Conservation (phyloP, 495 filamentous ascomycete genomes). For the Xylaria acuta region DNA sequence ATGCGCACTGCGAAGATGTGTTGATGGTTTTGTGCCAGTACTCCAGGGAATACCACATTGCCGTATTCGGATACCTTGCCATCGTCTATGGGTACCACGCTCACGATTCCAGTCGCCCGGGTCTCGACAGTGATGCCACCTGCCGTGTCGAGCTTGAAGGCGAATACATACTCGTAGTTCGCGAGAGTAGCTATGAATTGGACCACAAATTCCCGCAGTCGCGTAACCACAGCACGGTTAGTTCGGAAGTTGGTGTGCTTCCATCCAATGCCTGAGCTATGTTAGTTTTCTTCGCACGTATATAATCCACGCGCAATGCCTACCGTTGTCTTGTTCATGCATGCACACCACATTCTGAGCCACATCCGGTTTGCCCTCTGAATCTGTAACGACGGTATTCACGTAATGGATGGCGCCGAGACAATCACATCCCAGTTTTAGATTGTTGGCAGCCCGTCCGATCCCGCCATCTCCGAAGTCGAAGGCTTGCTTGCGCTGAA, state of each 20-base stretch:
- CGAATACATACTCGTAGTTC: conserved; percentile 87
- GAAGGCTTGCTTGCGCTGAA: conserved; percentile 79
- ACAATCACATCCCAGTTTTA: conserved; percentile 73
- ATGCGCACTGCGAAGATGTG: conserved; percentile 90
- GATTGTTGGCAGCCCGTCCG: conserved; percentile 76
- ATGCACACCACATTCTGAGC: conserved; percentile 80
- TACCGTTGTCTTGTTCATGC: conserved; percentile 65
- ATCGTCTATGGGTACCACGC: conserved; percentile 77
- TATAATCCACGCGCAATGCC: neutral
- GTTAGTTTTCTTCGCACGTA: neutral
- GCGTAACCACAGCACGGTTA: conserved; percentile 67
- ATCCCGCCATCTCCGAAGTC: conserved; percentile 79
- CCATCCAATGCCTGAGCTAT: conserved; percentile 75
- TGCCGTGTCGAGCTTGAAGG: conserved; percentile 85
- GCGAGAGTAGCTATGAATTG: conserved; percentile 81
- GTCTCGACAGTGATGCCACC: conserved; percentile 82
- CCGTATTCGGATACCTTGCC: conserved; percentile 74
- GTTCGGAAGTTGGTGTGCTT: conserved; percentile 87
- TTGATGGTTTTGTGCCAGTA: conserved; percentile 77
- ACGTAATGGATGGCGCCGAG: conserved; percentile 81
- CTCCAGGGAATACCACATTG: conserved; percentile 85
- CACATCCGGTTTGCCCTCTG: conserved; percentile 63
- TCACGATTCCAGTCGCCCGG: conserved; percentile 84
- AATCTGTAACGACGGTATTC: conserved; percentile 58
- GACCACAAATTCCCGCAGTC: conserved; percentile 74